Evolutionary conservation across 768 basidiomycete species (phyloP), one percentile per base, ranked within the genome.

Genomic region (Favolaschia claudopus): DNA sequence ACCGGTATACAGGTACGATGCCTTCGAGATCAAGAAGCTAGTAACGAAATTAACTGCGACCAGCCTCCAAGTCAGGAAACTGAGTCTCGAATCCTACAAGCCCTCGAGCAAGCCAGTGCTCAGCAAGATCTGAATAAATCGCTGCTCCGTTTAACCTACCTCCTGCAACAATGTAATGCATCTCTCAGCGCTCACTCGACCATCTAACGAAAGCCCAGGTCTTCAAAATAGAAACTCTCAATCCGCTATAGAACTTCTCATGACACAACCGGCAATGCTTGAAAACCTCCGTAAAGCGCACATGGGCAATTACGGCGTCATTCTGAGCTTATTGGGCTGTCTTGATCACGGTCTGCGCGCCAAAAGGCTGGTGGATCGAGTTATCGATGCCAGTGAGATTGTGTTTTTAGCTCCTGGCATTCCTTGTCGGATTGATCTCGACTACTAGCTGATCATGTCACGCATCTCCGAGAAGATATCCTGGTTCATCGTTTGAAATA

Each of bases 261-360:
- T 96, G 73, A 79, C 85, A 1, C 89, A 94, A 34, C 90, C 95
- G 0, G 73, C 85, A 0, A 76, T 99, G 1, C 77, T 98, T 32
- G 95, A 98, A 52, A 92, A 88, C 67, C 79, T 97, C 14, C 88
- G 94, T 42, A 96, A 91, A 67, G 96, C 96, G 1, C 86, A 96
- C 63, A 85, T 89, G 80, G 97, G 97, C 39, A 95, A 91, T 64
- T 99, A 97, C 70, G 88, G 94, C 46, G 79, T 96, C 37, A 89
- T 99, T 36, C 84, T 99, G 28, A 94, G 93, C 68, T 81, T 99
- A 42, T 80, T 99, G 7, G 96, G 96, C n/a, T 95, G 90, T 65
- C 75, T 99, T 43, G 97, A 99, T 64, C 82, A 90, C 50, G 97
- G 97, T 0, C 74, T 88, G 31, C 85, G 85, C 64, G 85, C 89